phyloP scores from a whole-genome alignment of 805 yeast species.

The Wickerhamomyces mucosus region DNA sequence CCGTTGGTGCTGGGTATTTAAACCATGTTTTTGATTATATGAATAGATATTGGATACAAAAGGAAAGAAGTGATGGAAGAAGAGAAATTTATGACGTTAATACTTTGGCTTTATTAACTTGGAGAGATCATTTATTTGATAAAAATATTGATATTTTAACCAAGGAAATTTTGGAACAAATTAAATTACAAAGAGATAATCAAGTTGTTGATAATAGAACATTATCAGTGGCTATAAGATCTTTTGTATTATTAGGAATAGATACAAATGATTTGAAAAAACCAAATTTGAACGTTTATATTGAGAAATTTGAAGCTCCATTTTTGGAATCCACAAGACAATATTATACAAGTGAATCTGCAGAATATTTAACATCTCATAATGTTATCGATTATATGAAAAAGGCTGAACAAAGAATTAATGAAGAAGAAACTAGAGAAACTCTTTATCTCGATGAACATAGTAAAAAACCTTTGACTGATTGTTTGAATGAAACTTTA shows the following conservation, averaged over 20 bases:
- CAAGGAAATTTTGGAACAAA: conserved; percentile 62
- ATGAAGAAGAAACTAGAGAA: conserved; percentile 75
- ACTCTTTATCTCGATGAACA: conserved; percentile 77
- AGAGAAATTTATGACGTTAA: conserved; percentile 86
- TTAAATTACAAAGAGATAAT: conserved; percentile 72
- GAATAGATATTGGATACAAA: conserved; percentile 96
- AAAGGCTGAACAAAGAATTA: conserved; percentile 73
- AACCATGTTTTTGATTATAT: conserved; percentile 92
- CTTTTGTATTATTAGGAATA: conserved; percentile 83
- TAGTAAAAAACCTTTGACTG: conserved; percentile 69
- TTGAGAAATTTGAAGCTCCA: conserved; percentile 65
- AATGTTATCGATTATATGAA: conserved; percentile 87
- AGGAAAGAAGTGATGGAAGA: conserved; percentile 90
- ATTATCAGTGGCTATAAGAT: conserved; percentile 67
- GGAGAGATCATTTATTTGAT: conserved; percentile 80
- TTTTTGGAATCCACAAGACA: conserved; percentile 63
- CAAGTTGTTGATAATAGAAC: conserved; percentile 58
- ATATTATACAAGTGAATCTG: conserved; percentile 63
- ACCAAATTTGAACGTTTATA: conserved; percentile 73
- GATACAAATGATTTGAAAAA: conserved; percentile 86
- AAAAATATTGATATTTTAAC: conserved; percentile 52
- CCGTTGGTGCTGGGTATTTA: conserved; percentile 84
- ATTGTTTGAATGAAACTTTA: conserved; percentile 63
- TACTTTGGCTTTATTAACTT: conserved; percentile 75
- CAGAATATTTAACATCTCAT: conserved; percentile 54